Conservation (phyloP, 2,329 filamentous ascomycete genomes). For the Neonectria ditissima region DNA sequence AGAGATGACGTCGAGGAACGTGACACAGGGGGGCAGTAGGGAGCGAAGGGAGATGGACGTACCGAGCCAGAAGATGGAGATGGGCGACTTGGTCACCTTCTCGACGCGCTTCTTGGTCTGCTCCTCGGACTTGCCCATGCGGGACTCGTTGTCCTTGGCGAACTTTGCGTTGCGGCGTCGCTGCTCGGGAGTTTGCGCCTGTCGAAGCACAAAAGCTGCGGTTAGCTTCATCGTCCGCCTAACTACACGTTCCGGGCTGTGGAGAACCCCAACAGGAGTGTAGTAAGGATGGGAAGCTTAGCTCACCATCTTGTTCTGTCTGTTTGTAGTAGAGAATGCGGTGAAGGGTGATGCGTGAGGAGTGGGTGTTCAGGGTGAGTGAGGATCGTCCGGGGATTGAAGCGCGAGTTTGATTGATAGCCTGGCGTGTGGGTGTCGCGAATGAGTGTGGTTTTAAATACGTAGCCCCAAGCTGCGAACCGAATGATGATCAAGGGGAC, state of each 20-base stretch:
- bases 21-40: not conserved
- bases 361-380: too few relatives aligned
- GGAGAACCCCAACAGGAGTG: not conserved
- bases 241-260: conserved; percentile 4
- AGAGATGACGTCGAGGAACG: not conserved
- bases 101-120: conserved; percentile 72
- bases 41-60: conserved; percentile 44
- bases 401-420: not conserved
- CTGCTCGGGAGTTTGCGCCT: conserved; percentile 89
- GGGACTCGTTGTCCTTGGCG: conserved; percentile 76
- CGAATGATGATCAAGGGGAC: conserved; percentile 40
- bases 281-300: conserved; percentile 1
- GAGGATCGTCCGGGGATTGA: not conserved
- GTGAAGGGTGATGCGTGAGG: not conserved
- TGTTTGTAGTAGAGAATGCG: not conserved
- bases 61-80: conserved; percentile 75
- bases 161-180: conserved; percentile 85
- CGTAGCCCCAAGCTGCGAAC: conserved; percentile 26
- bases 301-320: conserved; percentile 6
- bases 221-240: conserved; percentile 33
- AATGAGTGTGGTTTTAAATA: conserved; percentile 29
- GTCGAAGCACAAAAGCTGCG: conserved; percentile 14
- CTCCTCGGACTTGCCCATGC: conserved; percentile 78
- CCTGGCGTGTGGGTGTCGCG: not conserved
- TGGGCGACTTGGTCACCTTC: conserved; percentile 68